phyloP scores from a whole-genome alignment of 1,139 yeast species.

The Diutina pseudorugosa region DNA sequence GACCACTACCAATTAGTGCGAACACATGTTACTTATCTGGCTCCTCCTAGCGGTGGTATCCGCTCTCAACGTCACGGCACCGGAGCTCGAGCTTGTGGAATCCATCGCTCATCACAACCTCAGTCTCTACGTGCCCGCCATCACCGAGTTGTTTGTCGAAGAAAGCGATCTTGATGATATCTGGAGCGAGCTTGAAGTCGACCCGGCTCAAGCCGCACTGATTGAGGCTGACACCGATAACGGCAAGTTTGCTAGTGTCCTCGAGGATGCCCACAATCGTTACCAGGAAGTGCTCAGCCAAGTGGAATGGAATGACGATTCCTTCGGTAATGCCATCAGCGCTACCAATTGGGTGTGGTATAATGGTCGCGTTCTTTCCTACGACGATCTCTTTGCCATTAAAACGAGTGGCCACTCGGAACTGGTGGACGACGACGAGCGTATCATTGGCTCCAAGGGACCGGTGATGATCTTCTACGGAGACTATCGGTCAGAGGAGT shows the following conservation, averaged over 20 bases:
- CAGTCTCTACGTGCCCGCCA: not conserved
- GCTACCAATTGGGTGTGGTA: slow-evolving; percentile 1
- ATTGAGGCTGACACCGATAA: not conserved
- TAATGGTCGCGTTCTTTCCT: not conserved
- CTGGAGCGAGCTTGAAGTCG: not conserved
- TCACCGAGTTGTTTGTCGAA: not conserved
- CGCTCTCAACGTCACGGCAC: not conserved
- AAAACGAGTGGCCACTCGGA: not conserved
- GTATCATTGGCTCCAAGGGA: not conserved
- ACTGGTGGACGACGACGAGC: not conserved
- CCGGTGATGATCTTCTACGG: slow-evolving; percentile 4
- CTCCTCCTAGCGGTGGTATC: not conserved
- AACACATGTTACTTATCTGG: not conserved
- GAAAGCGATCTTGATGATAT: not conserved
- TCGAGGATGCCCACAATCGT: not conserved
- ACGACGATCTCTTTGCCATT: not conserved
- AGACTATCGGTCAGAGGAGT: not conserved
- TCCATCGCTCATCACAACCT: not conserved
- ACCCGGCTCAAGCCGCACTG: no score
- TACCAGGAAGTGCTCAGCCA: not conserved
- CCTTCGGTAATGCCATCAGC: not conserved
- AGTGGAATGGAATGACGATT: slow-evolving; percentile 1
- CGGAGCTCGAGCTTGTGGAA: not conserved
- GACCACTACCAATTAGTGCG: no score
- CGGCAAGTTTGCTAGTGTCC: not conserved